Evolutionary conservation across 139 green algal genomes (phyloP).

Genomic region (Ettlia oleoabundans): DNA sequence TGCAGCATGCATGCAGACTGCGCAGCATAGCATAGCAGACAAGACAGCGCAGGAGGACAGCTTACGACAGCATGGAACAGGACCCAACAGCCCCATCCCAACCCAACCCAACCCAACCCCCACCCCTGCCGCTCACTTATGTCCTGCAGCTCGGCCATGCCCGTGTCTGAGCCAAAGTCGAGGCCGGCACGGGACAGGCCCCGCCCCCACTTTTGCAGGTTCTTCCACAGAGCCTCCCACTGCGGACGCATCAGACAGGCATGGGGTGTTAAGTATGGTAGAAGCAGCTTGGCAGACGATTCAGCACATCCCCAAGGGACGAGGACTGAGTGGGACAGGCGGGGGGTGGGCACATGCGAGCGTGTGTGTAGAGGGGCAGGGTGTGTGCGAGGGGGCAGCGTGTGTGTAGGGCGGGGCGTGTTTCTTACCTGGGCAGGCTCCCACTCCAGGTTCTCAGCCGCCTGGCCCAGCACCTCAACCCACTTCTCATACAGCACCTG

Average conservation of each 20-base stretch:
- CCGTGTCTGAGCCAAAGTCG: slow-evolving; percentile 29
- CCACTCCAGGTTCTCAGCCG: slow-evolving; percentile 28
- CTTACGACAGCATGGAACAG: no score
- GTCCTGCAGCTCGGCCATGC: slow-evolving; percentile 36
- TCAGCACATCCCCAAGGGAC: no score
- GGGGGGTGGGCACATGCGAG: neutral
- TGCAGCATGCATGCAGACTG: no score
- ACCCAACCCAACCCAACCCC: neutral
- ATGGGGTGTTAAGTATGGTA: no score
- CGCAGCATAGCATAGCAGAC: no score
- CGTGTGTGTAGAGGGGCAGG: neutral
- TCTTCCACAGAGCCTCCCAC: slow-evolving; percentile 28
- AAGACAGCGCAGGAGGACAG: no score
- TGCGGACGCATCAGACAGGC: no score
- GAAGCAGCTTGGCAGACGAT: no score
- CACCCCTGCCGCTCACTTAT: neutral
- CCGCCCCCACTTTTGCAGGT: slow-evolving; percentile 35
- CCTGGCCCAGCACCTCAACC: slow-evolving; percentile 26
- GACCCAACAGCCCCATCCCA: no score
- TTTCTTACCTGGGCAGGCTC: slow-evolving; percentile 19
- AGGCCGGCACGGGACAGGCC: slow-evolving; percentile 13
- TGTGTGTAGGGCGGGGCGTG: neutral
- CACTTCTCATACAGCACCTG: slow-evolving; percentile 37
- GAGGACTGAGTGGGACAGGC: no score
- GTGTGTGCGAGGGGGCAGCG: neutral